Evolutionary conservation across 352 stramenopile species (phyloP).

Genomic region (Phytophthora pinifolia): DNA sequence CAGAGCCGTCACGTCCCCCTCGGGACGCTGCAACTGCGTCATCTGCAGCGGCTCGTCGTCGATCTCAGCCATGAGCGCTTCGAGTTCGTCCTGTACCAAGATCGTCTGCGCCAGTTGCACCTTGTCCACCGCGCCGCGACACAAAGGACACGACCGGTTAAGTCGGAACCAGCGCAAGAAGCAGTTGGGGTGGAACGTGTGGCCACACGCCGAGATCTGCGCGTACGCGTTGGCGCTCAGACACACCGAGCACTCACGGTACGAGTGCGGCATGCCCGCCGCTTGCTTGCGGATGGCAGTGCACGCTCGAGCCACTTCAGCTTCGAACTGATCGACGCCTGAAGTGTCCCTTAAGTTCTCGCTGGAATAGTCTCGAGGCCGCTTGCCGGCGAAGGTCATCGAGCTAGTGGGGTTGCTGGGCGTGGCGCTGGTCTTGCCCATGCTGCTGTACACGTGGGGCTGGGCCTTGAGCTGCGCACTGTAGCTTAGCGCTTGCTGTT

Average conservation of each 20-base stretch:
- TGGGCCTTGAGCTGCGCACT: background rate
- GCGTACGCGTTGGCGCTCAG: constrained; percentile 69
- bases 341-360: constrained; percentile 6
- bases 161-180: constrained; percentile 79
- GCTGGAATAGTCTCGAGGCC: constrained; percentile 26
- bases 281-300: constrained; percentile 50
- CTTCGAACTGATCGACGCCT: constrained; percentile 63
- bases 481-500: constrained; percentile 5
- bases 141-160: constrained; percentile 77
- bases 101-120: constrained; percentile 53
- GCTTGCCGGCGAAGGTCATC: constrained; percentile 32
- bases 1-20: constrained; percentile 24
- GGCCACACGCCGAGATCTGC: constrained; percentile 65
- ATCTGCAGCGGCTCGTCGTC: constrained; percentile 48
- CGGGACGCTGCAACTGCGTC: constrained; percentile 1
- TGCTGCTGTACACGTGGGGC: constrained; percentile 10
- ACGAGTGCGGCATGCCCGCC: constrained; percentile 50
- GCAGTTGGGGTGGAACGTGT: constrained; percentile 80
- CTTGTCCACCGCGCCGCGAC: constrained; percentile 59
- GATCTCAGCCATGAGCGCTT: constrained; percentile 78
- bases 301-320: constrained; percentile 63
- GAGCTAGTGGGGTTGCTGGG: background rate
- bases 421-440: background rate
- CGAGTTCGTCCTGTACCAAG: constrained; percentile 61
- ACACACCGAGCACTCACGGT: constrained; percentile 74